phyloP scores from a whole-genome alignment of 192 early-diverging fungal species.

The Geranomyces variabilis region DNA sequence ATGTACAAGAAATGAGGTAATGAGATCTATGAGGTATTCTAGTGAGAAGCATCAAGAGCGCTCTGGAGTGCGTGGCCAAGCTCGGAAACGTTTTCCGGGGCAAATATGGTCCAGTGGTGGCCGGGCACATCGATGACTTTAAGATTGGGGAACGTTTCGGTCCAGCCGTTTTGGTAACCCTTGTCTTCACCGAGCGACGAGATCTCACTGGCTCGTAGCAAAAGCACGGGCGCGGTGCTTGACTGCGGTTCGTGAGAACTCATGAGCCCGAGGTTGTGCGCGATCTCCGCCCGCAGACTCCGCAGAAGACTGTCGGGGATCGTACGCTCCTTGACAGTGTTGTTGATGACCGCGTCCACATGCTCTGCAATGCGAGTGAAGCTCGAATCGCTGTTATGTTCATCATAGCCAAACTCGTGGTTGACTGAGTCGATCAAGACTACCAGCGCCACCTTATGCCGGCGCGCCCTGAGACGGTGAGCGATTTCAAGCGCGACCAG shows the following conservation, averaged over 20 bases:
- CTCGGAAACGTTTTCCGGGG: too few relatives aligned
- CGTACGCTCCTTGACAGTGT: not conserved
- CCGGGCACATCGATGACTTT: too few relatives aligned
- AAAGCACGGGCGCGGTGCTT: not conserved
- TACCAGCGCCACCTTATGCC: not conserved
- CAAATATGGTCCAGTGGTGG: too few relatives aligned
- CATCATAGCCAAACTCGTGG: not conserved
- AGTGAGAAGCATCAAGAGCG: too few relatives aligned
- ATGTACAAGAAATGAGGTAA: too few relatives aligned
- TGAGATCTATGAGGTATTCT: too few relatives aligned
- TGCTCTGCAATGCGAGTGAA: not conserved
- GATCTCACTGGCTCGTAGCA: not conserved
- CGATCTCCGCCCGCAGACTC: not conserved
- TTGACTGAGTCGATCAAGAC: not conserved
- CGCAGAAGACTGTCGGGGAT: not conserved
- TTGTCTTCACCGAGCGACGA: too few relatives aligned
- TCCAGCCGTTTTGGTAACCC: too few relatives aligned
- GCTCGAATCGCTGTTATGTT: not conserved
- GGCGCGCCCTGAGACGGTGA: not conserved
- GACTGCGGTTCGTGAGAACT: not conserved
- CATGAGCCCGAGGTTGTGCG: not conserved
- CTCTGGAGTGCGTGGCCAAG: too few relatives aligned
- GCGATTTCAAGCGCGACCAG: constrained; percentile 3
- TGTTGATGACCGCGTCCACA: not conserved
- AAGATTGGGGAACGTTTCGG: too few relatives aligned